Base-by-base conservation (phyloP, 306 rosid genomes). In the Pyrus bretschneideri region DNA sequence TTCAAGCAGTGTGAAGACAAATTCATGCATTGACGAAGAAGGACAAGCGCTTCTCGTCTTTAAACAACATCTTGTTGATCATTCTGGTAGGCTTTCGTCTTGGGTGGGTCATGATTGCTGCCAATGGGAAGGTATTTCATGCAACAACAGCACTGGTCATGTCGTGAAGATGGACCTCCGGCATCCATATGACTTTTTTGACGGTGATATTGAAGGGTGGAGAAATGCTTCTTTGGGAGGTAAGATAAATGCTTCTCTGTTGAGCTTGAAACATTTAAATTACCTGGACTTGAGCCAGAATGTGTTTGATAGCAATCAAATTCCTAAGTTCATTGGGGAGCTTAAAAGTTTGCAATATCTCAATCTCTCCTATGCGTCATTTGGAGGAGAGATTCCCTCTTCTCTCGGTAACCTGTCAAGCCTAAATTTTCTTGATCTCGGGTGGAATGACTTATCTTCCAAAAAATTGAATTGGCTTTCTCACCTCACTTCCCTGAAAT, bases 211-310 rank as follows among this genome's bases (percentile, higher is more conserved):
- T 4, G 54, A 33, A 14, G 6, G 0, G 52, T 1, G 7, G 19
- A 6, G 5, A 1, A 33, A 7, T 38, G 9, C 40, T 35, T 35
- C 2, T 35, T 35, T 64, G 45, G 0, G 23, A n/a, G 69, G 69
- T 31, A 73, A 67, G 70, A 59, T 87, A 38, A 80, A 81, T 60
- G 76, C 86, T 66, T 83, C 89, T 18, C 38, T 85, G 71, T 65
- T 69, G 62, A 40, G 67, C 18, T 74, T 83, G 12, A 76, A 76
- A 49, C 74, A 83, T 10, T 55, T 83, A 30, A n/a, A 68, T 30
- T 60, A 76, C 70, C 55, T 87, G 27, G 87, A 87, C 78, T 75
- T 85, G 70, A 83, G 91, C 22, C 27, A 2, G 4, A 87, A 83
- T 78, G 2, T 44, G 6, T 85, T 85, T 65, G 5, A 29, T 18